phyloP scores from a whole-genome alignment of 345 rosid genomes.

The Nephelium lappaceum region DNA sequence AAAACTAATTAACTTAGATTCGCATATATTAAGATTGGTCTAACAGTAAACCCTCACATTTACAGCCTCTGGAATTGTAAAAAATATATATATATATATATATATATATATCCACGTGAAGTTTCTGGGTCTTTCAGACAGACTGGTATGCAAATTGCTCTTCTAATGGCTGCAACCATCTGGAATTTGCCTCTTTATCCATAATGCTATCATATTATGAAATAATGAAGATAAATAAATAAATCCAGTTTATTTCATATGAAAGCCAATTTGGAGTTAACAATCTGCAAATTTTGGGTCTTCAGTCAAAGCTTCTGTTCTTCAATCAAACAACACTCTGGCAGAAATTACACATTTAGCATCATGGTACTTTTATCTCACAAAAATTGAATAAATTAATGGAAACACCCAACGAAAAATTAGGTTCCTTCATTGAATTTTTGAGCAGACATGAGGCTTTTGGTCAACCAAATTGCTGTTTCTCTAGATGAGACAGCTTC shows the following conservation, averaged over 20 bases:
- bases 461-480: conserved; percentile 96
- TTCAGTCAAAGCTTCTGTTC: conserved; percentile 16
- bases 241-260: conserved; percentile 15
- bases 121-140: too few relatives aligned
- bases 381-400: conserved; percentile 30
- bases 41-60: too few relatives aligned
- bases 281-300: conserved; percentile 27
- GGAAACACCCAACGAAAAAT: conserved; percentile 22
- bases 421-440: conserved; percentile 61
- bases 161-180: too few relatives aligned
- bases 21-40: too few relatives aligned
- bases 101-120: too few relatives aligned
- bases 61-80: too few relatives aligned
- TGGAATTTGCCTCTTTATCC: too few relatives aligned
- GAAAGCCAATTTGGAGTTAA: conserved; percentile 17
- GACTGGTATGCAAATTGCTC: too few relatives aligned
- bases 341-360: conserved; percentile 26
- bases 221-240: not conserved
- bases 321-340: conserved; percentile 36
- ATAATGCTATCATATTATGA: too few relatives aligned
- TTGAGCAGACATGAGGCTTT: conserved; percentile 82
- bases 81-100: too few relatives aligned
- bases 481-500: conserved; percentile 92
- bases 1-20: too few relatives aligned
- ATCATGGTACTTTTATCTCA: conserved; percentile 10